These are phyloP conservation scores for Taphrina populina DNA, from an alignment of 1,139 yeast species.

Conservation along the genomic window DNA sequence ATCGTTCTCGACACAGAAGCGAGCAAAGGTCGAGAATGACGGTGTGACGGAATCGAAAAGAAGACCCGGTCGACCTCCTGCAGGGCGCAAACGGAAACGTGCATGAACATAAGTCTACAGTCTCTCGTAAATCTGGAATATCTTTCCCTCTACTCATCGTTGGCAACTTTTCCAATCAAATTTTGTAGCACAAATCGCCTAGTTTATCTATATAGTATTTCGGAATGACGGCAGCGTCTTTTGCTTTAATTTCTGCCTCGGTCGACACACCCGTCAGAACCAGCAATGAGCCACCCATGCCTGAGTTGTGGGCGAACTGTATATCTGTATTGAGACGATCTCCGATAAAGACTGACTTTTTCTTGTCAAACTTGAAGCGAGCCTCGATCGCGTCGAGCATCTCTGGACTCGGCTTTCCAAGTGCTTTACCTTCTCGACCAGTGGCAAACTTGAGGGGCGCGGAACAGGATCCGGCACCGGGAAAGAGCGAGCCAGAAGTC, in stretches of 20 bases:
- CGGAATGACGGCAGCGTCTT: constrained; percentile 55
- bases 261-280: constrained; percentile 90
- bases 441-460: constrained; percentile 74
- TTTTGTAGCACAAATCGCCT: constrained; percentile 70
- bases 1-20: neutral
- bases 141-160: too few relatives aligned
- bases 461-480: constrained; percentile 94
- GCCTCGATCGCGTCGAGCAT: constrained; percentile 90
- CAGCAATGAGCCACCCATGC: constrained; percentile 71
- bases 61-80: neutral
- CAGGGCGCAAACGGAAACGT: too few relatives aligned
- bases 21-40: neutral
- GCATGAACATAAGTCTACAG: too few relatives aligned
- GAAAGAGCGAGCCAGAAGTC: constrained; percentile 74
- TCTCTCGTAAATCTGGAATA: too few relatives aligned
- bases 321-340: constrained; percentile 94
- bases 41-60: too few relatives aligned
- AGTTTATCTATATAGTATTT: constrained; percentile 68
- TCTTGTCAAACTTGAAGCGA: constrained; percentile 59
- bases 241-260: constrained; percentile 57
- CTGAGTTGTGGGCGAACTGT: constrained; percentile 84
- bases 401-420: constrained; percentile 87
- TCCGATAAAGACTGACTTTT: constrained; percentile 84
- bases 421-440: constrained; percentile 71
- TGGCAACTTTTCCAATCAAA: too few relatives aligned